Base-by-base conservation (phyloP, 139 green algal species). In the Chlamydomonas sp. region DNA sequence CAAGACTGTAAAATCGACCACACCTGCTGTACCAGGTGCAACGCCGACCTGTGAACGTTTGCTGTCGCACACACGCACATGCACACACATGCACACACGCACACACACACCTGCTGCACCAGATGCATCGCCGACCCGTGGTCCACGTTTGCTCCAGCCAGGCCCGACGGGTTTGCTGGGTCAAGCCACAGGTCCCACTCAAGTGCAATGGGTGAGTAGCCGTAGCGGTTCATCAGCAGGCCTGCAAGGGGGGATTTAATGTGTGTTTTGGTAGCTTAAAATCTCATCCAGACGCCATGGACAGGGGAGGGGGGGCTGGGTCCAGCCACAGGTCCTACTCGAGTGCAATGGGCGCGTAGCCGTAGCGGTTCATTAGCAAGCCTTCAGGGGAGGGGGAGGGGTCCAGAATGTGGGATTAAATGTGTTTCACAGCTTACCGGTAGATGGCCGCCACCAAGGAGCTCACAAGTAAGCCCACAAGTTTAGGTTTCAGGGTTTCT, bases 141-240 rank as follows among this genome's bases (percentile, higher is more conserved):
- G 31, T 82, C 75, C 4, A 87, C 73, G 2, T 70, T 77, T 0
- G 81, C 81, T 0, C 16, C 6, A 0, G 30, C 16, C 31, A 87
- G 54, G 38, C 48, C 59, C 67, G 35, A 26, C 50, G 58, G 50
- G 1, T 24, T 4, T 70, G 35, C 3, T 58, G 64, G 36, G 6
- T 50, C 63, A 48, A 81, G 73, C 82, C 82, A 88, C 35, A 88
- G 73, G 65, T 88, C 82, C 82, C 82, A 88, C 62, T 88, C 82
- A 47, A 86, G 66, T 0, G 69, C 73, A 16, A 83, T 34, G 0
- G 80, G 76, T 1, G 3, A 26, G 70, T 88, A 88, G 16, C 82
- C 82, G 33, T 84, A 87, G 0, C 70, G 36, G 71, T 84, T 86
- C 13, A 71, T 20, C 30, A 33, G 54, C 54, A 64, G 54, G 26